Evolutionary conservation across 2,329 filamentous ascomycete genomes (phyloP).

Genomic region (Cercospora janseana): DNA sequence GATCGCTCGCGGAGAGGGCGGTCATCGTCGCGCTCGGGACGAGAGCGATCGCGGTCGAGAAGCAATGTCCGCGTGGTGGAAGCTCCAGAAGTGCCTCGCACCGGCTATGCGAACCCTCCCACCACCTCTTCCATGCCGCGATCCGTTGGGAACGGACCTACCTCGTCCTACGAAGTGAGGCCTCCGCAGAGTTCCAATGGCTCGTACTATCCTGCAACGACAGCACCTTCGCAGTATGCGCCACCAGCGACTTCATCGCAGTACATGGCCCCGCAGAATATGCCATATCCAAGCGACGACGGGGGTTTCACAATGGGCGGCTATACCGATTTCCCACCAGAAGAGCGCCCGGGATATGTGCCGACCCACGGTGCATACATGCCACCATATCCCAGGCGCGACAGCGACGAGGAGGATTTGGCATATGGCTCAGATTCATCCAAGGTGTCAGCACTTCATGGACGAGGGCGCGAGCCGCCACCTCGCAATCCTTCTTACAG

Average conservation of each 20-base stretch:
- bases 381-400: slow-evolving; percentile 14
- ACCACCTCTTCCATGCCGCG: slow-evolving; percentile 24
- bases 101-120: slow-evolving; percentile 27
- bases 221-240: slow-evolving; percentile 20
- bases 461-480: slow-evolving; percentile 12
- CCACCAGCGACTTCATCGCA: slow-evolving; percentile 10
- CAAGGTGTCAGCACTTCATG: slow-evolving; percentile 10
- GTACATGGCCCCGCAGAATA: slow-evolving; percentile 6
- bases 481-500: slow-evolving; percentile 25
- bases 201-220: slow-evolving; percentile 7
- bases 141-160: slow-evolving; percentile 23
- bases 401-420: slow-evolving; percentile 33
- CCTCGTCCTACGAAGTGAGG: slow-evolving; percentile 44
- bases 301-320: slow-evolving; percentile 45
- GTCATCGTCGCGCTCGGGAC: slow-evolving; percentile 43
- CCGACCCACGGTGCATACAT: slow-evolving; percentile 23
- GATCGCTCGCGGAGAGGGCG: slow-evolving; percentile 43
- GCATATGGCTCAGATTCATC: slow-evolving; percentile 33
- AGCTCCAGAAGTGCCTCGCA: slow-evolving; percentile 31
- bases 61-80: slow-evolving; percentile 41
- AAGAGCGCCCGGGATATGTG: slow-evolving; percentile 43
- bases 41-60: slow-evolving; percentile 40
- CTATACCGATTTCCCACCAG: slow-evolving; percentile 46
- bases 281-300: slow-evolving; percentile 33
- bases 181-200: slow-evolving; percentile 33